These are phyloP conservation scores for Diophrys appendiculata DNA, from an alignment of 73 alveolate genomes.

Conservation along the genomic window DNA sequence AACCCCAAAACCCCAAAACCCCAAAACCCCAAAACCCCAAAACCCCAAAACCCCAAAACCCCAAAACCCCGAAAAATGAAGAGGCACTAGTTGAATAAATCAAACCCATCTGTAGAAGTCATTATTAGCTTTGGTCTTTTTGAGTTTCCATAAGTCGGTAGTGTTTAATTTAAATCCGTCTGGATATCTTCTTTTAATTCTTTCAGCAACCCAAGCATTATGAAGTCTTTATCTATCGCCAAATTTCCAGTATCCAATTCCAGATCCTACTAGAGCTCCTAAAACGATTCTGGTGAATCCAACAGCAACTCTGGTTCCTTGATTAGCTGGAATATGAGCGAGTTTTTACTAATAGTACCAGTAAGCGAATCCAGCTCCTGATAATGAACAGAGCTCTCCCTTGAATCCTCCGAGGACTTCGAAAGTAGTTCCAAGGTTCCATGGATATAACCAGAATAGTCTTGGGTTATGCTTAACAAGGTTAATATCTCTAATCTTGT, in stretches of 20 bases:
- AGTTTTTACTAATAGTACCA: constrained; percentile 31
- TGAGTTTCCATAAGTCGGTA: constrained; percentile 32
- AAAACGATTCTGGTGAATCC: constrained; percentile 25
- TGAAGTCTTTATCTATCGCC: constrained; percentile 57
- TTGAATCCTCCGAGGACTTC: constrained; percentile 23
- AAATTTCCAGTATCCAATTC: constrained; percentile 44
- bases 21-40: no score
- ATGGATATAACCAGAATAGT: constrained; percentile 22
- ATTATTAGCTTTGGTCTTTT: constrained; percentile 25
- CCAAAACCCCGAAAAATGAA: no score
- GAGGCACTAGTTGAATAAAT: no score
- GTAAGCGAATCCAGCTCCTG: constrained; percentile 47
- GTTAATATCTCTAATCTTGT: constrained; percentile 30
- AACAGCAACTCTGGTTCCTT: constrained; percentile 13
- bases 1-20: no score
- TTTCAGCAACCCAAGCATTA: constrained; percentile 60
- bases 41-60: no score
- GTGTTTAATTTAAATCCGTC: constrained; percentile 18
- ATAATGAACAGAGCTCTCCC: background rate
- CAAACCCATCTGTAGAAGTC: constrained; percentile 53
- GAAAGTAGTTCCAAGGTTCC: background rate
- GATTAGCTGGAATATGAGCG: constrained; percentile 30
- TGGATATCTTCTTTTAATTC: constrained; percentile 57
- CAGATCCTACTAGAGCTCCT: constrained; percentile 41
- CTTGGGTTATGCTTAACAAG: constrained; percentile 47